Base-by-base conservation (phyloP, 768 basidiomycete species). In the Sarcodon aspratus region DNA sequence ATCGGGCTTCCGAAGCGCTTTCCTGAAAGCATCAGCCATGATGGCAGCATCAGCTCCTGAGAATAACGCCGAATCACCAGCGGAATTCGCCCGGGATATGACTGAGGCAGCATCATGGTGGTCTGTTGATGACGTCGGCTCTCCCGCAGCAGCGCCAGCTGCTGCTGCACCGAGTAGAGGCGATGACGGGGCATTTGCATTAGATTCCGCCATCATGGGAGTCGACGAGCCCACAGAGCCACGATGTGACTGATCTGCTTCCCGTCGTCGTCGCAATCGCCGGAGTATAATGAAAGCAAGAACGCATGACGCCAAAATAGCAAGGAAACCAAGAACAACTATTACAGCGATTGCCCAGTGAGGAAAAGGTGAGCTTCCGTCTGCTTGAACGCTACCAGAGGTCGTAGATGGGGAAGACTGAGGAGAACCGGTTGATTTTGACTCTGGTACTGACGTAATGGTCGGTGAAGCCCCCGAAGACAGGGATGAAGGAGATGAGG, bases 311-410 rank as follows among this genome's bases (percentile, higher is more conserved):
- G 84, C 79, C 38, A 79, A 73, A 52, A 92, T 80, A 48, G 90
- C 88, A 52, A 92, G 71, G 66, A 91, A 83, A 21, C 88, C 90
- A 21, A 94, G 77, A 37, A 93, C 76, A 44, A 83, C 84, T 47
- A 93, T 87, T 54, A 93, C 83, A 47, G 93, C 89, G 58, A 94
- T 94, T 9, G 87, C 92, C 91, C 89, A 93, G 59, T 78, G 79
- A 8, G 89, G 91, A 61, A 92, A 92, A 34, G 69, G 56, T 12
- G 71, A 59, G 49, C 53, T 59, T 31, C 49, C 49, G 13, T 58
- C 52, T 45, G 60, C 55, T 60, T 85, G 85, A 17, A 86, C 70
- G 52, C 57, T 58, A 32, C 59, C 59, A 33, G 45, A 35, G 15
- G 46, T 37, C 15, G 44, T 17, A 11, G 50, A 21, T 8, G 50